These are phyloP conservation scores for Salix purpurea DNA, from an alignment of 345 rosid genomes.

Conservation along the genomic window DNA sequence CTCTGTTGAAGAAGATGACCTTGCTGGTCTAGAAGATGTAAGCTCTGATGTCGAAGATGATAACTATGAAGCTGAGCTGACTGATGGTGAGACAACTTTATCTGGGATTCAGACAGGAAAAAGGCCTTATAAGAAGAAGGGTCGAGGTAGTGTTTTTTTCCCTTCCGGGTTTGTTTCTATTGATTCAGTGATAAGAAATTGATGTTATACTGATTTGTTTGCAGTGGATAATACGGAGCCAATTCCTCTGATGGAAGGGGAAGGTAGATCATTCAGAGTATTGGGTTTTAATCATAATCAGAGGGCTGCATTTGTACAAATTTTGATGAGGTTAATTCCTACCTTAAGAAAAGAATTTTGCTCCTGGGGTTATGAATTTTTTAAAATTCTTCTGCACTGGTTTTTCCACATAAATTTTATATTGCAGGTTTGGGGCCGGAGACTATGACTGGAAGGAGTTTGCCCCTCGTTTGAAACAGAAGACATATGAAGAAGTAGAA, in stretches of 20 bases:
- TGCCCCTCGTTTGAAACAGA: constrained; percentile 82
- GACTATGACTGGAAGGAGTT: constrained; percentile 91
- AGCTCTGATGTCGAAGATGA: constrained; percentile 97
- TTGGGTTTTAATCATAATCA: constrained; percentile 90
- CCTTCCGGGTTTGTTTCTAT: neutral
- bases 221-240: constrained; percentile 69
- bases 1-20: constrained; percentile 96
- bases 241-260: constrained; percentile 97
- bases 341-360: neutral
- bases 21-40: constrained; percentile 97
- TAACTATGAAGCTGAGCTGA: constrained; percentile 87
- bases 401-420: neutral
- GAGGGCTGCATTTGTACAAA: constrained; percentile 91
- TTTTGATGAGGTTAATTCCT: constrained; percentile 69
- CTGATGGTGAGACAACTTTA: constrained; percentile 72
- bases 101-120: constrained; percentile 68
- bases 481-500: constrained; percentile 74
- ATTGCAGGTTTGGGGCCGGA: constrained; percentile 82
- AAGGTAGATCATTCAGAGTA: constrained; percentile 89
- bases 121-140: constrained; percentile 70
- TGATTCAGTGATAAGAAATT: neutral
- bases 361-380: neutral
- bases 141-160: constrained; percentile 51
- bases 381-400: neutral
- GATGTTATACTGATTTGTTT: constrained; percentile 14